phyloP scores from a whole-genome alignment of 805 yeast genomes.

The Ogataea thermomethanolica region DNA sequence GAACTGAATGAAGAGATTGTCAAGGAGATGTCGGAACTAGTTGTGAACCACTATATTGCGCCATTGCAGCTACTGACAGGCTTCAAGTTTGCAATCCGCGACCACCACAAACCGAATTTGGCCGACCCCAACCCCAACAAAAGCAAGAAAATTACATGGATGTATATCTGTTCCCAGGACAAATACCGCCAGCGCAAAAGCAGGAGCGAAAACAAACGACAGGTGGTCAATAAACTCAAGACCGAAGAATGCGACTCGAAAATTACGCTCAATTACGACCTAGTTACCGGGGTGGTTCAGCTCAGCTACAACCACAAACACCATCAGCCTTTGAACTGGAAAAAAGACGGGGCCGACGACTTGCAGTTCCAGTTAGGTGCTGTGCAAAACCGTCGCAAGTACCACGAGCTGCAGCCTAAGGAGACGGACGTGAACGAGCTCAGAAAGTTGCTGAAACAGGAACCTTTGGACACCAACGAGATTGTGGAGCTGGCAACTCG shows the following conservation, averaged over 20 bases:
- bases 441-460: slow-evolving; percentile 21
- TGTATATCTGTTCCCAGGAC: slow-evolving; percentile 45
- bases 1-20: slow-evolving; percentile 33
- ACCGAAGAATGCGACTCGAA: slow-evolving; percentile 41
- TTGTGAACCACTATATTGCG: slow-evolving; percentile 36
- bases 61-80: slow-evolving; percentile 42
- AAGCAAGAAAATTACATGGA: slow-evolving; percentile 40
- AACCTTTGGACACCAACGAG: slow-evolving; percentile 21
- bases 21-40: slow-evolving; percentile 33
- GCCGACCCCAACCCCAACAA: slow-evolving; percentile 35
- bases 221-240: slow-evolving; percentile 38
- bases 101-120: slow-evolving; percentile 38
- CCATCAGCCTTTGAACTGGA: slow-evolving; percentile 38
- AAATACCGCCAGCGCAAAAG: slow-evolving; percentile 40
- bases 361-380: slow-evolving; percentile 17
- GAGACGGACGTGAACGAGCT: slow-evolving; percentile 21
- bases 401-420: slow-evolving; percentile 18
- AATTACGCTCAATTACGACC: slow-evolving; percentile 37
- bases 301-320: slow-evolving; percentile 39
- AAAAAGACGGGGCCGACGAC: slow-evolving; percentile 21
- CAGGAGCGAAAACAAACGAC: slow-evolving; percentile 37
- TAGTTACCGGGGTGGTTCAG: slow-evolving; percentile 36
- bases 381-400: slow-evolving; percentile 9
- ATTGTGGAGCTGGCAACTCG: slow-evolving; percentile 25
- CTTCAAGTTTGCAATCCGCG: slow-evolving; percentile 42